Percentiles rank a stretch among this genome's conserved stretches.
phyloP scores from a whole-genome alignment of 345 rosid genomes.

The Eucalyptus tenuipes region DNA sequence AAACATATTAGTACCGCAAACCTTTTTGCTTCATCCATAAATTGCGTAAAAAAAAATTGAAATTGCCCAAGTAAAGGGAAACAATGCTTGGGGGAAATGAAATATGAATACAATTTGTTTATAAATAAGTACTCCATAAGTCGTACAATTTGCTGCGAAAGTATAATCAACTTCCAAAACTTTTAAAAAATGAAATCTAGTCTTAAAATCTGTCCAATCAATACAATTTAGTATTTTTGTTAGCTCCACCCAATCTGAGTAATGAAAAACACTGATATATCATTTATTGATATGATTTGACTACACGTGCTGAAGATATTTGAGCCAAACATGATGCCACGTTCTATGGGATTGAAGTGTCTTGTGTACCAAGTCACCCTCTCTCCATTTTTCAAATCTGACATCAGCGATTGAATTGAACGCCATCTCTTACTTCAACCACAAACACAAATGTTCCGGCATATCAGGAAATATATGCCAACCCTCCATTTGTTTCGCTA shows the following conservation, averaged over 20 bases:
- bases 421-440: background rate
- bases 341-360: background rate
- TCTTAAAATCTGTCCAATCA: background rate
- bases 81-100: too few species aligned
- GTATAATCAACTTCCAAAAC: too few species aligned
- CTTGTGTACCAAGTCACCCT: background rate
- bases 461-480: background rate
- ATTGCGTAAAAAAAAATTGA: too few species aligned
- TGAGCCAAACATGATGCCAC: background rate
- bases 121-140: background rate
- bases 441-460: background rate
- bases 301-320: background rate
- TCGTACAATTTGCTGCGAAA: background rate
- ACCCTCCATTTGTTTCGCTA: background rate
- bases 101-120: background rate
- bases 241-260: background rate
- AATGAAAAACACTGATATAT: background rate
- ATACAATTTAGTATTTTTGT: background rate
- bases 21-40: background rate
- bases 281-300: background rate
- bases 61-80: too few species aligned
- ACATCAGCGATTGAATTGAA: background rate
- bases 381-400: background rate
- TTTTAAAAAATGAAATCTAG: too few species aligned
- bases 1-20: background rate